Percentiles rank a stretch among this genome's conserved stretches.
Evolutionary conservation across 2,329 filamentous ascomycete species (phyloP).

Genomic region (Colletotrichum musicola): DNA sequence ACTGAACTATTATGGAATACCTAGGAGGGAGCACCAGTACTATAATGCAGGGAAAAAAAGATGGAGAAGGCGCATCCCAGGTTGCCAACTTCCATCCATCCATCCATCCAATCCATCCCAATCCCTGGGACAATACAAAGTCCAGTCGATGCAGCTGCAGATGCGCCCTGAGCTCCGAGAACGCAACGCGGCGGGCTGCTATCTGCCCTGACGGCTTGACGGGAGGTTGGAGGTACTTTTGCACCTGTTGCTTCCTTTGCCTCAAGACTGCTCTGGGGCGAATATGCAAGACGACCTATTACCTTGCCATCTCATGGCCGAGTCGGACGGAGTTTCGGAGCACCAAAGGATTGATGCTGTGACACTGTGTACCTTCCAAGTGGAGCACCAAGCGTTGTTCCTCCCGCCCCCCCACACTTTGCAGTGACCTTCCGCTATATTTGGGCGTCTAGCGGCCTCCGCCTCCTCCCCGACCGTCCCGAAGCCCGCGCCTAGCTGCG

Average conservation of each 20-base stretch:
- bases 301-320: neutral
- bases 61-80: neutral
- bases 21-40: conserved; percentile 6
- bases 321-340: conserved; percentile 21
- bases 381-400: neutral
- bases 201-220: too few relatives aligned
- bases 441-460: conserved; percentile 11
- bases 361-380: conserved; percentile 1
- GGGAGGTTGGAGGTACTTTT: too few relatives aligned
- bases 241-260: too few relatives aligned
- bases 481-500: conserved; percentile 8
- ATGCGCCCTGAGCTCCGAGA: too few relatives aligned
- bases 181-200: too few relatives aligned
- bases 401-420: neutral
- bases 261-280: conserved; percentile 5
- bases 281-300: conserved; percentile 11
- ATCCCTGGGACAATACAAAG: too few relatives aligned
- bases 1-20: conserved; percentile 5
- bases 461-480: conserved; percentile 18
- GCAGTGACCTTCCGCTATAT: neutral
- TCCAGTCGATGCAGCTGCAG: too few relatives aligned
- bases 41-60: neutral
- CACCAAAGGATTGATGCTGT: conserved; percentile 7
- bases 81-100: neutral
- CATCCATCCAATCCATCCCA: too few relatives aligned